A percentile compares a stretch with the other conserved stretches of the same genome.
These are phyloP conservation scores for Suhomyces sp. DNA, from an alignment of 805 yeast genomes.

Conservation along the genomic window DNA sequence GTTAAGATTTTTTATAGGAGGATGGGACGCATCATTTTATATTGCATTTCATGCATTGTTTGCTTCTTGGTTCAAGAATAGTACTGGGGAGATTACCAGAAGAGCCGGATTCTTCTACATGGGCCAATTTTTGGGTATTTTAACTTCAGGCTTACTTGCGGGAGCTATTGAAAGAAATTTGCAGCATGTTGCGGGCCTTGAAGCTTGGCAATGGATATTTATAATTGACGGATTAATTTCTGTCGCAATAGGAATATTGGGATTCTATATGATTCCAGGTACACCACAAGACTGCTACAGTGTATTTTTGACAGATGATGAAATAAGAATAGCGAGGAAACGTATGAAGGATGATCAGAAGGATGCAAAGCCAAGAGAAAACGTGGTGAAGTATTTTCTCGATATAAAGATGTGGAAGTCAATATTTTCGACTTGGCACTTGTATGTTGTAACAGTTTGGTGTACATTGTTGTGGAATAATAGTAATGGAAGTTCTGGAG, in stretches of 20 bases:
- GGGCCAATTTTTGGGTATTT: constrained; percentile 29
- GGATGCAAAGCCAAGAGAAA: constrained; percentile 14
- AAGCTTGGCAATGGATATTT: constrained; percentile 25
- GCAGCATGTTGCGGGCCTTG: constrained; percentile 1
- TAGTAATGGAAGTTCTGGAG: constrained; percentile 47
- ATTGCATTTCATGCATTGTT: constrained; percentile 11
- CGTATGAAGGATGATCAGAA: constrained; percentile 20
- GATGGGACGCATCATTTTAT: constrained; percentile 14
- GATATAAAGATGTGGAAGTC: constrained; percentile 25
- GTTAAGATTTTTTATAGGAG: constrained; percentile 19
- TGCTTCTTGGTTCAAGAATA: constrained; percentile 53
- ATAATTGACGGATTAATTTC: constrained; percentile 23
- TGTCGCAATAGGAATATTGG: constrained; percentile 17
- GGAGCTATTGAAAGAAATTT: constrained; percentile 12
- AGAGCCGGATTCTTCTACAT: constrained; percentile 26
- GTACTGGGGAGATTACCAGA: constrained; percentile 44
- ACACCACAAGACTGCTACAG: constrained; percentile 42
- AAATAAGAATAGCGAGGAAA: constrained; percentile 49
- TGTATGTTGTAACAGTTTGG: constrained; percentile 23
- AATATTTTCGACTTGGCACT: constrained; percentile 30
- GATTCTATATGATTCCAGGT: constrained; percentile 22
- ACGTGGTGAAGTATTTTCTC: constrained; percentile 18
- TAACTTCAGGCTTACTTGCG: constrained; percentile 28
- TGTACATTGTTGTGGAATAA: constrained; percentile 25
- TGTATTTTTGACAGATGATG: constrained; percentile 53